phyloP scores from a whole-genome alignment of 2,329 filamentous ascomycete species.

The Colletotrichum liriopes region DNA sequence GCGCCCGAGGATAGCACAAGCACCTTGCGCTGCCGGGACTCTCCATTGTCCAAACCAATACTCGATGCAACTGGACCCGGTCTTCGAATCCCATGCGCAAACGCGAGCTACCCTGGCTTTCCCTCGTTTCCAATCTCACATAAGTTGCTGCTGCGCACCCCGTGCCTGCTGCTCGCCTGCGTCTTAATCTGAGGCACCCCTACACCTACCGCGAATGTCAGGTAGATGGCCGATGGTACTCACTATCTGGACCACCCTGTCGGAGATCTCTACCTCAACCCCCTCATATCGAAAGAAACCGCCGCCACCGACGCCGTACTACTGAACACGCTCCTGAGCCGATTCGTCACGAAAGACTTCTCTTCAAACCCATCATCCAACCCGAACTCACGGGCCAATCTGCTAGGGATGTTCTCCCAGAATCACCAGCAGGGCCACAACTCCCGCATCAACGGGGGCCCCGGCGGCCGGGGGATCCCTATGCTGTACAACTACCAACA shows the following conservation, averaged over 20 bases:
- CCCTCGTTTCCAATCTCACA: constrained; percentile 52
- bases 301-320: constrained; percentile 57
- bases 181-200: constrained; percentile 40
- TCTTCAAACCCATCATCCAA: constrained; percentile 45
- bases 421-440: constrained; percentile 81
- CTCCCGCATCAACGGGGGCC: constrained; percentile 82
- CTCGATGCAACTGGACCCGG: constrained; percentile 44
- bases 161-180: constrained; percentile 22
- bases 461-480: constrained; percentile 71
- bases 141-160: constrained; percentile 48
- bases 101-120: constrained; percentile 54
- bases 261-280: constrained; percentile 71
- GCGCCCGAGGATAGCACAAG: constrained; percentile 34
- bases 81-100: constrained; percentile 55
- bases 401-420: constrained; percentile 80
- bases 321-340: constrained; percentile 53
- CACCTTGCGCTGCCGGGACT: constrained; percentile 30
- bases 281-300: constrained; percentile 56
- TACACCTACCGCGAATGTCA: constrained; percentile 49
- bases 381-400: constrained; percentile 46
- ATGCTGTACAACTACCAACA: constrained; percentile 81
- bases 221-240: constrained; percentile 80
- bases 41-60: constrained; percentile 31
- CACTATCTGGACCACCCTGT: constrained; percentile 73
- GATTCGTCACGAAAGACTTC: constrained; percentile 50